phyloP scores from a whole-genome alignment of 2,329 filamentous ascomycete genomes.

The Paecilomyces niveus region DNA sequence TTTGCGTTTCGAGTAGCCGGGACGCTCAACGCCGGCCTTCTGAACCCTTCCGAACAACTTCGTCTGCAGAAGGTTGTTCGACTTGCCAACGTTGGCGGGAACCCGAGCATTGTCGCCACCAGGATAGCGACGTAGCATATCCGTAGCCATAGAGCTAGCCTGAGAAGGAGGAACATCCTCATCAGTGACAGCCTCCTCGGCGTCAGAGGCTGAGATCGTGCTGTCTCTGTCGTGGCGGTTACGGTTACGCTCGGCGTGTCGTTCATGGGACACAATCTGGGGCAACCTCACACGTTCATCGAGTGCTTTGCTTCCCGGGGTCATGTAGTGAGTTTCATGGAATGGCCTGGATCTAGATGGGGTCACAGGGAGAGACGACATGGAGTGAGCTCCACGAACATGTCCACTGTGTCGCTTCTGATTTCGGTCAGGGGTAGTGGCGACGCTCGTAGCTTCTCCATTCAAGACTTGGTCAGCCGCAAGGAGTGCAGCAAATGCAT shows the following conservation, averaged over 20 bases:
- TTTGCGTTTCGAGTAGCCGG: slow-evolving; percentile 31
- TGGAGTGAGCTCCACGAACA: slow-evolving; percentile 67
- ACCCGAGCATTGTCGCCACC: slow-evolving; percentile 31
- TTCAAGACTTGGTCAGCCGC: slow-evolving; percentile 68
- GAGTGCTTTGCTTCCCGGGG: slow-evolving; percentile 49
- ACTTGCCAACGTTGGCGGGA: slow-evolving; percentile 32
- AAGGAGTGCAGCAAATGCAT: slow-evolving; percentile 69
- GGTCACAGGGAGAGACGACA: slow-evolving; percentile 78
- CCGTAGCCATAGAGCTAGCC: slow-evolving; percentile 69
- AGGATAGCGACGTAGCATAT: slow-evolving; percentile 59
- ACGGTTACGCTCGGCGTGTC: slow-evolving; percentile 41
- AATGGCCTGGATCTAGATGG: slow-evolving; percentile 51
- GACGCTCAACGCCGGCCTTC: slow-evolving; percentile 43
- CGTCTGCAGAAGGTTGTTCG: slow-evolving; percentile 48
- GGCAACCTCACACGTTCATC: slow-evolving; percentile 31
- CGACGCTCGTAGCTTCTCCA: slow-evolving; percentile 67
- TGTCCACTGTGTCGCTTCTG: slow-evolving; percentile 53
- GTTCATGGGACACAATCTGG: slow-evolving; percentile 18
- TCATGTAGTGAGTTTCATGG: slow-evolving; percentile 49
- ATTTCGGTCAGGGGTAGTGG: slow-evolving; percentile 54
- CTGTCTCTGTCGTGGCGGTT: slow-evolving; percentile 71
- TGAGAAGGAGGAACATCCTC: slow-evolving; percentile 66
- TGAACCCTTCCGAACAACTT: slow-evolving; percentile 58
- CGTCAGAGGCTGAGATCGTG: slow-evolving; percentile 66
- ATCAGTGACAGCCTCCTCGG: slow-evolving; percentile 48